Evolutionary conservation across 768 basidiomycete genomes (phyloP), one percentile per base, ranked within the genome.

Genomic region (Leccinum incarnatum): DNA sequence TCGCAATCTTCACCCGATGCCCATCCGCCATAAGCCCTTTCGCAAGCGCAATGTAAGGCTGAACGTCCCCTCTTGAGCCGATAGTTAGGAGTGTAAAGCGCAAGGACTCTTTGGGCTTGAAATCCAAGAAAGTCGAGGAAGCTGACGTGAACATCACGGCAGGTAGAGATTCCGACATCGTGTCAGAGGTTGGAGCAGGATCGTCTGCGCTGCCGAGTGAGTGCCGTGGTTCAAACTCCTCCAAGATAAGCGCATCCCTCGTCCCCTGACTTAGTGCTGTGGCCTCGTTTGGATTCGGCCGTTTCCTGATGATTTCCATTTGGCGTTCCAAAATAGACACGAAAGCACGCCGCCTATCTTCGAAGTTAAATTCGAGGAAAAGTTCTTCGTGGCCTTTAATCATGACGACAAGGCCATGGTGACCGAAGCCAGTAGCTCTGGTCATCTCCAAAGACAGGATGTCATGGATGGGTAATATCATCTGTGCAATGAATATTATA

Each of bases 101-200:
- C 60, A 99, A 75, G 2, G 91, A 78, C 64, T 90, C 83, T 66
- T 83, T 81, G 2, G 96, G 97, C 73, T 94, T 95, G 79, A 99
- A 99, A 6, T 94, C 96, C 63, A 99, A 76, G 77, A 98, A 98
- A 2, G 96, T 96, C 3, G 93, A 94, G 0, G 93, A 93, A n/a
- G 90, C 87, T 11, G 93, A 95, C 2, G 89, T 93, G 74, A 99
- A 98, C 92, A 98, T 95, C 46, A 93, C 85, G n/a, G 93, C 89
- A 2, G 93, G 90, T 21, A 91, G 68, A 6, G 87, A 86, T 59
- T 90, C 88, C 5, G 85, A 77, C 78, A 85, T 77, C 42, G 75
- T 78, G 54, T 88, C 86, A 2, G 81, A 76, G 3, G 78, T 70
- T 27, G 81, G 80, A 45, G 67, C 66, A 37, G 82, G 77, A 57